Evolutionary conservation across 1,284 basidiomycete genomes (phyloP).

Genomic region (Microstroma glucosiphilum): DNA sequence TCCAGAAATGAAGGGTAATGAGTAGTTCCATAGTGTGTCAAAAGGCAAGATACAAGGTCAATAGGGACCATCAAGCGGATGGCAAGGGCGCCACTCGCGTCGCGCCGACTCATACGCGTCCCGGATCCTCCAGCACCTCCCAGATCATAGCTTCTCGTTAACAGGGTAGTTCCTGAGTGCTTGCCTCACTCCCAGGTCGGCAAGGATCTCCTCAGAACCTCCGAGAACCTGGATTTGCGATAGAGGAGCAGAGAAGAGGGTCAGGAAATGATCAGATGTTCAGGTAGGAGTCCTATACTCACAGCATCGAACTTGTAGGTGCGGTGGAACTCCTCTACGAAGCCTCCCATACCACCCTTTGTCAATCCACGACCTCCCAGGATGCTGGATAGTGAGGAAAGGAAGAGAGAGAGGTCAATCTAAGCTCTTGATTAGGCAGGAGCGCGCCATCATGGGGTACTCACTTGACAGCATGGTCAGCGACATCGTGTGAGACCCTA

Average conservation of each 20-base stretch:
- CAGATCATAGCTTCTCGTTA: conserved; percentile 24
- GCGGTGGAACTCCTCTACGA: conserved; percentile 55
- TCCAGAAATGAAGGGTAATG: too few relatives aligned
- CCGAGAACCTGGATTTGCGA: conserved; percentile 27
- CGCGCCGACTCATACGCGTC: too few relatives aligned
- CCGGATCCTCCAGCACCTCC: too few relatives aligned
- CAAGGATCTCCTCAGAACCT: conserved; percentile 54
- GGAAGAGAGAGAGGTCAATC: too few relatives aligned
- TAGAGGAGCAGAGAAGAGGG: not conserved
- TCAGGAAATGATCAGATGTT: not conserved
- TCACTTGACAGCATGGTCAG: conserved; percentile 66
- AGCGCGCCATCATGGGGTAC: conserved; percentile 14
- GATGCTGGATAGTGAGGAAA: conserved; percentile 41
- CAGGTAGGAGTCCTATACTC: not conserved
- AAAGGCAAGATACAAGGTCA: too few relatives aligned
- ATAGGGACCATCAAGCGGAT: too few relatives aligned
- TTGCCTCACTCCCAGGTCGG: conserved; percentile 57
- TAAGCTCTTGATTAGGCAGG: too few relatives aligned
- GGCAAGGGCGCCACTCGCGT: too few relatives aligned
- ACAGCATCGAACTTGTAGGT: conserved; percentile 64
- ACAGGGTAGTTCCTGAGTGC: conserved; percentile 49
- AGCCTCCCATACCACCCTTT: conserved; percentile 59
- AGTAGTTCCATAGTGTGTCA: too few relatives aligned
- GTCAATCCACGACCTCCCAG: conserved; percentile 66
- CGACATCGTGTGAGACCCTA: conserved; percentile 54